Conservation (phyloP, 2,329 filamentous ascomycete genomes). For the Apiospora malaysiana region DNA sequence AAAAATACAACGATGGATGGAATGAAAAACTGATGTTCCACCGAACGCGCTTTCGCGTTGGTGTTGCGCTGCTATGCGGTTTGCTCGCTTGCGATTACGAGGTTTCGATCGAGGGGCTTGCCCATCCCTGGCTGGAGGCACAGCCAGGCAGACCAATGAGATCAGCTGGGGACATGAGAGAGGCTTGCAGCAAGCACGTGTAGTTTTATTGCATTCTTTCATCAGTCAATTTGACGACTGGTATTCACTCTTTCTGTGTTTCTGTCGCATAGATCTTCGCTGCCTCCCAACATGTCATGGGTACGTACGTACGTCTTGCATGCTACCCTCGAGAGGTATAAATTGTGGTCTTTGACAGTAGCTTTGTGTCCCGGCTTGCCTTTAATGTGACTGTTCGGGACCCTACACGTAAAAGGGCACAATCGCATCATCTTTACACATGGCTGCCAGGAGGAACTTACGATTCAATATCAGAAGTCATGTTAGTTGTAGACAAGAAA, state of each 20-base stretch:
- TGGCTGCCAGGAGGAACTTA: too few species aligned
- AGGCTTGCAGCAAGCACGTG: background rate
- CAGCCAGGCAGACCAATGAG: background rate
- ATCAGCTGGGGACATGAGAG: background rate
- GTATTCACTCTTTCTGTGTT: too few species aligned
- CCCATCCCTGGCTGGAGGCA: slow-evolving; percentile 4
- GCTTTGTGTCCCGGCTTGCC: too few species aligned
- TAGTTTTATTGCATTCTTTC: background rate
- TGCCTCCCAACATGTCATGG: background rate
- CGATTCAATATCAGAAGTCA: too few species aligned
- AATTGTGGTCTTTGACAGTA: too few species aligned
- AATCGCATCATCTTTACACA: too few species aligned
- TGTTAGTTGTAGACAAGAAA: background rate
- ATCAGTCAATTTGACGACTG: background rate
- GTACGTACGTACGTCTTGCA: too few species aligned
- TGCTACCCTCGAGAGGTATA: too few species aligned
- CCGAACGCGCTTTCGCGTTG: background rate
- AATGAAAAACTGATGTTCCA: background rate
- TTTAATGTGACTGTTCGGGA: too few species aligned
- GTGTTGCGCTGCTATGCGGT: background rate
- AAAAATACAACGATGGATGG: background rate
- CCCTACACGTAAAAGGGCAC: too few species aligned
- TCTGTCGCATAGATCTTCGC: background rate
- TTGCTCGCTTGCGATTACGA: background rate
- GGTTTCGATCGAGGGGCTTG: background rate